Evolutionary conservation across 805 yeast species (phyloP), one percentile per base, ranked within the genome.

Genomic region (Metschnikowia matae): DNA sequence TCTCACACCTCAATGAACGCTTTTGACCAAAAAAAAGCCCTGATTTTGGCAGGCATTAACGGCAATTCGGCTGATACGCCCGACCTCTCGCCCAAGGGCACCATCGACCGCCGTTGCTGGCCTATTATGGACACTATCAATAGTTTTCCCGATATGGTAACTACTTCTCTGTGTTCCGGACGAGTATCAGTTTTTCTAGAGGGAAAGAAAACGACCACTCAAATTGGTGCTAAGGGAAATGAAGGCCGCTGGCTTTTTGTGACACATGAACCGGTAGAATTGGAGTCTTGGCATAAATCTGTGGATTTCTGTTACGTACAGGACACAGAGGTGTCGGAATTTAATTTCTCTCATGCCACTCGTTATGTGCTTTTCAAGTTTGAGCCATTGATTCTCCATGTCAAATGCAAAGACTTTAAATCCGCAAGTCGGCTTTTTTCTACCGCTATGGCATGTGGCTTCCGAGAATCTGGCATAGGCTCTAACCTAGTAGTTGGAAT

Each of bases 81-180:
- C 3, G 92, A 85, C 65, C 71, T 82, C n/a, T 86, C 95, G 2
- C 96, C 96, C 14, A 90, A 89, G 61, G 96, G 96, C 1, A 78
- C 89, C 2, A 83, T 89, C n/a, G 96, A 89, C 66, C 81, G 69
- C 44, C 69, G 78, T 18, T 84, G 95, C 58, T 60, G 84, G 11
- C 96, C 96, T 2, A 75, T 89, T 17, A 87, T 89, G 53, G 66
- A 80, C 14, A 62, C 83, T 14, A 84, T 89, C 57, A 89, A 89
- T 60, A 56, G 76, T 2, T 80, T 81, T 56, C 59, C 67, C 0
- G 82, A 85, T 55, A 78, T 86, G 82, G 94, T 89, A 10, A 89
- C 96, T 2, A 89, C 96, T 0, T 87, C 95, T 1, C 84, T 94
- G 15, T 89, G 96, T 57, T 87, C 96, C 0, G 96, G 96, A 2